Evolutionary conservation across 2,329 filamentous ascomycete genomes (phyloP).

Genomic region (Thielaviopsis populi): DNA sequence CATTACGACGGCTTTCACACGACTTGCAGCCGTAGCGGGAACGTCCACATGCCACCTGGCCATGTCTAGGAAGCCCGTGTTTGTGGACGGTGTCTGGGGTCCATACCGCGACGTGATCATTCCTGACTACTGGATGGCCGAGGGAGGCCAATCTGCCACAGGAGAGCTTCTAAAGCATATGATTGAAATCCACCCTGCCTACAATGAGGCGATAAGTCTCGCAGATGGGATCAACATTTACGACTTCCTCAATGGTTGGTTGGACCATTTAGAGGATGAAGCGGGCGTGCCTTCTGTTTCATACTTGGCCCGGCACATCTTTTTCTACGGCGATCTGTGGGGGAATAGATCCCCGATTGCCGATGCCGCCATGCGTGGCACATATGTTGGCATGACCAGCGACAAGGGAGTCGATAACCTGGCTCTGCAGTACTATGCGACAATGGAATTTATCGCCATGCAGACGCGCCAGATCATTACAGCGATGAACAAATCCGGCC

Average conservation of each 20-base stretch:
- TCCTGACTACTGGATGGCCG: conserved; percentile 88
- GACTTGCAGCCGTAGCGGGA: conserved; percentile 83
- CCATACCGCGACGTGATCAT: conserved; percentile 90
- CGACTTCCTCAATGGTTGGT: conserved; percentile 81
- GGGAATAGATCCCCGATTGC: conserved; percentile 91
- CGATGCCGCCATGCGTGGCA: conserved; percentile 82
- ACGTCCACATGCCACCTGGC: conserved; percentile 96
- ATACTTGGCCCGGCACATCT: conserved; percentile 82
- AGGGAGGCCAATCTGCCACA: conserved; percentile 91
- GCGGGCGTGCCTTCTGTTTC: conserved; percentile 59
- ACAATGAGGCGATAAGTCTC: conserved; percentile 61
- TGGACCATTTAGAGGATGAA: conserved; percentile 59
- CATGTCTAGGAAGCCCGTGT: conserved; percentile 85
- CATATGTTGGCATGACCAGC: conserved; percentile 70
- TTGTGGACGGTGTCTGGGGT: conserved; percentile 92
- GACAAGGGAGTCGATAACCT: conserved; percentile 80
- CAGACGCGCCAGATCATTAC: conserved; percentile 94
- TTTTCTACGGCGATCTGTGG: conserved; percentile 97
- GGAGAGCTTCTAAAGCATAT: conserved; percentile 90
- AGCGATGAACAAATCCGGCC: conserved; percentile 80
- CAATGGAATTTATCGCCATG: conserved; percentile 95
- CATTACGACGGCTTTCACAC: conserved; percentile 80
- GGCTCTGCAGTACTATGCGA: conserved; percentile 83
- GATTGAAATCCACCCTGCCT: conserved; percentile 86
- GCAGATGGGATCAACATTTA: conserved; percentile 81